Evolutionary conservation across 2,329 filamentous ascomycete genomes (phyloP).

Genomic region (Colletotrichum aenigma): DNA sequence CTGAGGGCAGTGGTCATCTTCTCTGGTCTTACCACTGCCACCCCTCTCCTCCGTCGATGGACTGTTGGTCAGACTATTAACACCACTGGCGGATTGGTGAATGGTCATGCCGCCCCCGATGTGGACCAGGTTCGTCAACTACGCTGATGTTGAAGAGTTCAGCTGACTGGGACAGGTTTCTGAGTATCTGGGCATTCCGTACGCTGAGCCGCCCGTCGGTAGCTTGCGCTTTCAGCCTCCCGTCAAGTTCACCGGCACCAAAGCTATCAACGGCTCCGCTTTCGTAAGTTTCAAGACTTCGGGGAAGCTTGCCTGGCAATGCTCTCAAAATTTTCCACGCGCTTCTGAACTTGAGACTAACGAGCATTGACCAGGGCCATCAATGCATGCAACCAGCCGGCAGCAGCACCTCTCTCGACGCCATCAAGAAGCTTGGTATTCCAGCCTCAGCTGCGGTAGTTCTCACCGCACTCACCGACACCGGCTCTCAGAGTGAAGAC

Average conservation of each 20-base stretch:
- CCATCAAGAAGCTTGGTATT: constrained; percentile 2
- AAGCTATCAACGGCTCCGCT: not conserved
- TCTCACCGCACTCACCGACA: not conserved
- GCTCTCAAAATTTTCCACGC: not conserved
- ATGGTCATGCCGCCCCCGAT: constrained; percentile 3
- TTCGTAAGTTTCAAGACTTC: constrained; percentile 2
- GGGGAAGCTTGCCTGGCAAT: not conserved
- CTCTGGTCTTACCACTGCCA: not conserved
- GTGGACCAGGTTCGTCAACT: not conserved
- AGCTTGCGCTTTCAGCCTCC: constrained; percentile 50
- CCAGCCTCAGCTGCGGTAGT: constrained; percentile 7
- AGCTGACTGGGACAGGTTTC: constrained; percentile 5
- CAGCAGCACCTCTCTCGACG: not conserved
- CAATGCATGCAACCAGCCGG: constrained; percentile 12
- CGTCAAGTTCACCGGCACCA: not conserved
- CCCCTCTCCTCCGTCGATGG: not conserved
- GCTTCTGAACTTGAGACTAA: not conserved
- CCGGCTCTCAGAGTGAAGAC: constrained; percentile 33
- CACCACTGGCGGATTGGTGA: constrained; percentile 9
- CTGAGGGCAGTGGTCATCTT: not conserved
- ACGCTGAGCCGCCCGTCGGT: constrained; percentile 55
- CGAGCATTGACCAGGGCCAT: not conserved
- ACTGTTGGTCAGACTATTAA: not conserved
- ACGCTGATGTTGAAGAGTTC: no score
- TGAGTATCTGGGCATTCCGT: constrained; percentile 53